phyloP scores from a whole-genome alignment of 805 yeast genomes.

The Ogataea pilisensis region DNA sequence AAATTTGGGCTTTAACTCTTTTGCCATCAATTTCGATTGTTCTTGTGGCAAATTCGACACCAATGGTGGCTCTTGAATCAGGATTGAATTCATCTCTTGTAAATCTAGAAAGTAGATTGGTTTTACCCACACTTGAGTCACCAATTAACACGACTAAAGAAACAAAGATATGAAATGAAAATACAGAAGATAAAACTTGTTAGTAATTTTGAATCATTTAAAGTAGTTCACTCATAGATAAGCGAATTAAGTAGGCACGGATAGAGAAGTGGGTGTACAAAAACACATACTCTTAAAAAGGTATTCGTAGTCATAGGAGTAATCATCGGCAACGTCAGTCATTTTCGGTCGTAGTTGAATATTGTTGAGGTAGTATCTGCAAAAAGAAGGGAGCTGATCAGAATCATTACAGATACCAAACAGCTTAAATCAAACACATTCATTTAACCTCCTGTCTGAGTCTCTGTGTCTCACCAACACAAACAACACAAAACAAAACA shows the following conservation, averaged over 20 bases:
- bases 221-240: not conserved
- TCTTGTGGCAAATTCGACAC: conserved; percentile 97
- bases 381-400: conserved; percentile 6
- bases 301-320: conserved; percentile 80
- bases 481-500: too few relatives aligned
- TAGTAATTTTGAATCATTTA: not conserved
- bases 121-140: conserved; percentile 96
- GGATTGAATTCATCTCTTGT: conserved; percentile 94
- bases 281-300: conserved; percentile 63
- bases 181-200: not conserved
- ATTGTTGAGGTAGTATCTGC: conserved; percentile 1
- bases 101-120: conserved; percentile 88
- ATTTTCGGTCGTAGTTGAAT: conserved; percentile 16
- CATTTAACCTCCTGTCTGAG: too few relatives aligned
- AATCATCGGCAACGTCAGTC: conserved; percentile 57
- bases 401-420: too few relatives aligned
- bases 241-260: too few relatives aligned
- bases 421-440: too few relatives aligned
- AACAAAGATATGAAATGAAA: not conserved
- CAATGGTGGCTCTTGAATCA: conserved; percentile 92
- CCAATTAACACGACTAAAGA: conserved; percentile 83
- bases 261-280: too few relatives aligned
- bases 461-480: too few relatives aligned
- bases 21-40: conserved; percentile 85
- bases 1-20: conserved; percentile 83